A percentile compares a stretch with the other conserved stretches of the same genome.
phyloP scores from a whole-genome alignment of 2,329 filamentous ascomycete species.

The Pseudocercospora pini-densiflorae region DNA sequence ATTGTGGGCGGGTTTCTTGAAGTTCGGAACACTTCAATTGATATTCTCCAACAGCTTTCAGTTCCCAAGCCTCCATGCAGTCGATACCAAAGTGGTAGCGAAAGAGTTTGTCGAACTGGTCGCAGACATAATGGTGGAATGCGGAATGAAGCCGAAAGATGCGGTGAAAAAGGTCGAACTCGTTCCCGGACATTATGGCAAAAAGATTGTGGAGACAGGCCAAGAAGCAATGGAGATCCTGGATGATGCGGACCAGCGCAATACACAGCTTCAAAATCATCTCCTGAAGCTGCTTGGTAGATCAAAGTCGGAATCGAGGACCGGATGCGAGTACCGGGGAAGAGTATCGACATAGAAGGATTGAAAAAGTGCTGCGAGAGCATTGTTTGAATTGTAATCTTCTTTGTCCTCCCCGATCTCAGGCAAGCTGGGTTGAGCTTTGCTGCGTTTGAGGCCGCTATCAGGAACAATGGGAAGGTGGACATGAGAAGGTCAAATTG shows the following conservation, averaged over 20 bases:
- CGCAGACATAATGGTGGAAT: background rate
- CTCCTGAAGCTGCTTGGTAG: background rate
- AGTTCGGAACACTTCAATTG: background rate
- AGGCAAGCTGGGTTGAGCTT: background rate
- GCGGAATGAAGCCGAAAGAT: background rate
- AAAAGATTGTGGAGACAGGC: background rate
- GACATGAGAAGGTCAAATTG: background rate
- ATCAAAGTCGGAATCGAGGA: background rate
- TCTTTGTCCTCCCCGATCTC: too few species aligned
- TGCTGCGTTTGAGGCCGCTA: background rate
- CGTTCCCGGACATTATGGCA: background rate
- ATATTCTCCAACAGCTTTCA: background rate
- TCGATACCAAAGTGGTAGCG: background rate
- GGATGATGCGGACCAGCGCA: background rate
- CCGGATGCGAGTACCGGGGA: background rate
- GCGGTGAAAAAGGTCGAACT: background rate
- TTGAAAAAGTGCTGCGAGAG: too few species aligned
- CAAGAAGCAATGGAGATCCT: background rate
- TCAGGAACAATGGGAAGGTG: background rate
- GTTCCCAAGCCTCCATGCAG: too few species aligned
- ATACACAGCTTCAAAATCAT: background rate
- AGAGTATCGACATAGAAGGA: background rate
- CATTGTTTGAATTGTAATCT: too few species aligned
- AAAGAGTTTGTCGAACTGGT: background rate
- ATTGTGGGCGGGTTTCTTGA: background rate